A percentile compares a stretch with the other conserved stretches of the same genome.
These are phyloP conservation scores for Opeltia flavorubescens DNA, from an alignment of 495 filamentous ascomycete genomes.

Conservation along the genomic window DNA sequence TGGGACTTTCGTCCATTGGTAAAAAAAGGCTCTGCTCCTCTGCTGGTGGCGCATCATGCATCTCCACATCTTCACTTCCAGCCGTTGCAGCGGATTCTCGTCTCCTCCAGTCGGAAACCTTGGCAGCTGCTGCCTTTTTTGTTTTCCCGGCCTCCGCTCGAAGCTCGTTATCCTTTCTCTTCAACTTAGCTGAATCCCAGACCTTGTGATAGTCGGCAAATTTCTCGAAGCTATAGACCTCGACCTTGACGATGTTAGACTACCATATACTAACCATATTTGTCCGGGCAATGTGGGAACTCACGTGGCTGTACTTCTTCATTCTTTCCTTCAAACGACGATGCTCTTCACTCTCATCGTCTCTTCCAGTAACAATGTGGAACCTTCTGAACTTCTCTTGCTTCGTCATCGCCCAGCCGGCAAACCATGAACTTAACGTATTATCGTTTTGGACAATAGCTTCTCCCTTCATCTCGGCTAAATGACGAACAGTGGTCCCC, in stretches of 20 bases:
- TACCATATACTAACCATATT: background rate
- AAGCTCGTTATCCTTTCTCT: background rate
- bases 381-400: slow-evolving; percentile 23
- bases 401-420: slow-evolving; percentile 27
- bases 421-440: slow-evolving; percentile 29
- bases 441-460: slow-evolving; percentile 19
- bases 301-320: background rate
- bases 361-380: slow-evolving; percentile 6
- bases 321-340: background rate
- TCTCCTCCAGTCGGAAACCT: background rate
- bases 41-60: background rate
- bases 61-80: background rate
- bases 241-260: background rate
- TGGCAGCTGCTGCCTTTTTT: background rate
- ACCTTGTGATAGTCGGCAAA: background rate
- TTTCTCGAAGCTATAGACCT: background rate
- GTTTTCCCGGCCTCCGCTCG: background rate
- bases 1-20: slow-evolving; percentile 1
- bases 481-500: slow-evolving; percentile 1
- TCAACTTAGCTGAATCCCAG: background rate
- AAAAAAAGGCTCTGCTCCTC: background rate
- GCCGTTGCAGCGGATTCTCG: background rate
- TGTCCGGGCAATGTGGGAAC: too few relatives aligned
- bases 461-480: background rate
- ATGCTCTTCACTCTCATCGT: background rate